Evolutionary conservation across 371 early-diverging fungal genomes (phyloP).

Genomic region (Smittium culicis): DNA sequence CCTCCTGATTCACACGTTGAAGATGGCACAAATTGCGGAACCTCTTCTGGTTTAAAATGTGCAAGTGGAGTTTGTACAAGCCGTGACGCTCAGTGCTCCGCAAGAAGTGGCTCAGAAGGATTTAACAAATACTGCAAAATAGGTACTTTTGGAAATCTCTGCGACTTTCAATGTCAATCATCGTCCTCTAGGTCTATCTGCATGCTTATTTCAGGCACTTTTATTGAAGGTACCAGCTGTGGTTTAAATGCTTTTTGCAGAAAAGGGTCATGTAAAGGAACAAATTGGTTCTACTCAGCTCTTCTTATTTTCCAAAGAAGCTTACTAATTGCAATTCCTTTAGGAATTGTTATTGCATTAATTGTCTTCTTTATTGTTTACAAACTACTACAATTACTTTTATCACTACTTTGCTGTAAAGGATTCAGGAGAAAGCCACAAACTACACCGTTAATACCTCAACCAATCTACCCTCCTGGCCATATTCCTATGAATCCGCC

Average conservation of each 20-base stretch:
- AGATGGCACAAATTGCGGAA: slow-evolving; percentile 55
- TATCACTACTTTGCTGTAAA: background rate
- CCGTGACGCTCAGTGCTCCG: slow-evolving; percentile 63
- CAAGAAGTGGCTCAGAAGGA: slow-evolving; percentile 37
- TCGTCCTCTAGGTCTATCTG: slow-evolving; percentile 40
- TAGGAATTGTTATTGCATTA: slow-evolving; percentile 38
- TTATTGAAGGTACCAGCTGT: slow-evolving; percentile 80
- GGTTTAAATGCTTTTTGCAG: slow-evolving; percentile 42
- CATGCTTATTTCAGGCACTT: slow-evolving; percentile 55
- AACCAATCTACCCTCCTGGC: background rate
- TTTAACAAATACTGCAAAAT: slow-evolving; percentile 38
- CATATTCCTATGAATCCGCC: background rate
- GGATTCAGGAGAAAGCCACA: background rate
- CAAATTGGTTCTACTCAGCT: slow-evolving; percentile 32
- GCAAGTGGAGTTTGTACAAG: slow-evolving; percentile 83
- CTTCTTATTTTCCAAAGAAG: slow-evolving; percentile 31
- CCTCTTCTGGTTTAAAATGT: slow-evolving; percentile 39
- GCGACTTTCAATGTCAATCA: slow-evolving; percentile 50
- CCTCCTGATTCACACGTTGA: slow-evolving; percentile 50
- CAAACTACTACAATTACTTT: background rate
- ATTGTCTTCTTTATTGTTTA: slow-evolving; percentile 30
- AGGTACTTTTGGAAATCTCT: slow-evolving; percentile 37
- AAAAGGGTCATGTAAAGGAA: slow-evolving; percentile 43
- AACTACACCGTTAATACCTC: background rate
- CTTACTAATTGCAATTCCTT: slow-evolving; percentile 32